Percentiles rank a stretch among this genome's conserved stretches.
Evolutionary conservation across 2,329 filamentous ascomycete genomes (phyloP).

Genomic region (Colletotrichum orbiculare): DNA sequence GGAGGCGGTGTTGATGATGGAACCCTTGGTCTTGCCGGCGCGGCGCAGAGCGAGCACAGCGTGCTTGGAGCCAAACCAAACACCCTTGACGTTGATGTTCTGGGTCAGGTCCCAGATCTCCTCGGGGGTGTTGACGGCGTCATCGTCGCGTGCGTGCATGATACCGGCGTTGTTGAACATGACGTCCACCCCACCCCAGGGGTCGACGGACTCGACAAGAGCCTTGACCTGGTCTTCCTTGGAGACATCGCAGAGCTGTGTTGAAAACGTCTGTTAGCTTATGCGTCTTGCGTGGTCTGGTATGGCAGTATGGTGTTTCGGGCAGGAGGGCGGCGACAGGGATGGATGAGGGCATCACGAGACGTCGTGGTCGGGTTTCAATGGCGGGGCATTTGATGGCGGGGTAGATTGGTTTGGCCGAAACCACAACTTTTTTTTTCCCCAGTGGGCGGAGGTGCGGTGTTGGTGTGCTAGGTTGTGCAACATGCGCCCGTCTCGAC

Average conservation of each 20-base stretch:
- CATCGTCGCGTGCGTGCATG: slow-evolving; percentile 87
- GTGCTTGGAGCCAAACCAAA: slow-evolving; percentile 97
- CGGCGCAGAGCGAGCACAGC: slow-evolving; percentile 84
- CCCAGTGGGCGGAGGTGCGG: not conserved
- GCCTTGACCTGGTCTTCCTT: slow-evolving; percentile 83
- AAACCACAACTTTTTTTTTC: not conserved
- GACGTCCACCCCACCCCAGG: slow-evolving; percentile 88
- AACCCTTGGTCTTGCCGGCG: slow-evolving; percentile 81
- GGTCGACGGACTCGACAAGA: slow-evolving; percentile 79
- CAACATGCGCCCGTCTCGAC: slow-evolving; percentile 34
- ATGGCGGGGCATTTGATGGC: slow-evolving; percentile 25
- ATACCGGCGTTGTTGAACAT: slow-evolving; percentile 99
- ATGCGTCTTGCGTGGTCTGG: too few species aligned
- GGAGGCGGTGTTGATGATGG: slow-evolving; percentile 92
- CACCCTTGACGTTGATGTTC: slow-evolving; percentile 95
- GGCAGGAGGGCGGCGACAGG: not conserved
- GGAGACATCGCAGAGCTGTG: slow-evolving; percentile 75
- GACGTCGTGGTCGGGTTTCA: too few species aligned
- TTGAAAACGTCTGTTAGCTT: too few species aligned
- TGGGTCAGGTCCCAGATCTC: slow-evolving; percentile 95
- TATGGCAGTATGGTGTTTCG: too few species aligned
- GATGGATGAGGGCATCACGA: too few species aligned
- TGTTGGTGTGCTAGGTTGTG: slow-evolving; percentile 34
- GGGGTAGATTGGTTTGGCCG: slow-evolving; percentile 13
- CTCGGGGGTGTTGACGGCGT: slow-evolving; percentile 86